These are phyloP conservation scores for Ogataea pignaliae DNA, from an alignment of 805 yeast species.

Conservation along the genomic window DNA sequence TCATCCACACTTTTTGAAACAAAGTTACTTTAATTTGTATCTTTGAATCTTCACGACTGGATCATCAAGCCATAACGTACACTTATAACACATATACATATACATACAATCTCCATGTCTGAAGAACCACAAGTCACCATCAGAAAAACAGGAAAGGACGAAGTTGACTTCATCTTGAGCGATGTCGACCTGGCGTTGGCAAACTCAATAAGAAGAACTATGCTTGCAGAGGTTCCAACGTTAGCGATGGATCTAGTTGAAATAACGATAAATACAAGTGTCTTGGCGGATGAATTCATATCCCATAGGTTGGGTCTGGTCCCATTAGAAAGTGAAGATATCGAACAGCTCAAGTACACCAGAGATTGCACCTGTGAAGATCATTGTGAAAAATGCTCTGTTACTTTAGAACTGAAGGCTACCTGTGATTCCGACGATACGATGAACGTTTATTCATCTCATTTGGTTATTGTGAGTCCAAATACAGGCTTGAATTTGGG, in stretches of 20 bases:
- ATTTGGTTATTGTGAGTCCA: conserved; percentile 43
- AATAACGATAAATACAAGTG: conserved; percentile 88
- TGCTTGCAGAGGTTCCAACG: conserved; percentile 96
- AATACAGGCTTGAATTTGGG: conserved; percentile 48
- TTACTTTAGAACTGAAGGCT: conserved; percentile 81
- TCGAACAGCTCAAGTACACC: conserved; percentile 79
- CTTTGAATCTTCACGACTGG: too few relatives aligned
- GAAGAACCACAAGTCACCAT: conserved; percentile 81
- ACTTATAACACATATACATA: not conserved
- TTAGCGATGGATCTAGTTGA: conserved; percentile 95
- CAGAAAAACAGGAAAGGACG: conserved; percentile 78
- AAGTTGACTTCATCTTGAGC: conserved; percentile 82
- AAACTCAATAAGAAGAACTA: conserved; percentile 84
- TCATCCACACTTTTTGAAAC: too few relatives aligned
- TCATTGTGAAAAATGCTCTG: conserved; percentile 93
- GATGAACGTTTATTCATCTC: conserved; percentile 86
- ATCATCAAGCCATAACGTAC: not conserved
- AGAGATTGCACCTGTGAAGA: conserved; percentile 98
- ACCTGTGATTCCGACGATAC: conserved; percentile 79
- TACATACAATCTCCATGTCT: conserved; percentile 11
- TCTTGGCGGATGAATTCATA: conserved; percentile 93
- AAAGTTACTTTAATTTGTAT: too few relatives aligned
- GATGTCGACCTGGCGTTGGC: conserved; percentile 90
- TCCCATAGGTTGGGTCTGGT: conserved; percentile 91
- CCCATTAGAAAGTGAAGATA: conserved; percentile 81